phyloP scores from a whole-genome alignment of 78 protist genomes.

The Planoprotostelium fungivorum region DNA sequence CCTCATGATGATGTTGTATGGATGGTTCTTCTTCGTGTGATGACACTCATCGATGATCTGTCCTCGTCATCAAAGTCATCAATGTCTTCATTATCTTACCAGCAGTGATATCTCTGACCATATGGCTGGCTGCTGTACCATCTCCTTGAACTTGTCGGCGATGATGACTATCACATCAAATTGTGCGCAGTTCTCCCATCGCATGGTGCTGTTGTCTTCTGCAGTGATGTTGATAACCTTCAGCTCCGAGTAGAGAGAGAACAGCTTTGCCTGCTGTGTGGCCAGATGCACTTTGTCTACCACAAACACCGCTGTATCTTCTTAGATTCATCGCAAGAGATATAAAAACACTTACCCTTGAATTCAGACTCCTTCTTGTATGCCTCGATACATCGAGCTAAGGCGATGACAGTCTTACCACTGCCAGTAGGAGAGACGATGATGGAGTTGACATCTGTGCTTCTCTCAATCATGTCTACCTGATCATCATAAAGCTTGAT shows the following conservation, averaged over 20 bases:
- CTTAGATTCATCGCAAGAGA: not conserved
- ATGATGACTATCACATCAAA: not conserved
- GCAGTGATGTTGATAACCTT: not conserved
- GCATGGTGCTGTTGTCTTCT: not conserved
- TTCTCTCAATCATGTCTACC: no score
- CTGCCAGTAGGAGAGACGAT: no score
- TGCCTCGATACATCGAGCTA: no score
- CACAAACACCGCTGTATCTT: not conserved
- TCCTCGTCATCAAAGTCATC: not conserved
- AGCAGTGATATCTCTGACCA: not conserved
- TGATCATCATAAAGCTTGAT: no score
- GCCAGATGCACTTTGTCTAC: not conserved
- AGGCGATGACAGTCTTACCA: no score
- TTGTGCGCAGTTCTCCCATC: not conserved
- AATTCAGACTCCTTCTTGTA: no score
- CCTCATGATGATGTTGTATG: not conserved
- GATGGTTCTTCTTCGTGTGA: not conserved
- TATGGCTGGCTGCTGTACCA: not conserved
- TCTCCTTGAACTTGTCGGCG: not conserved
- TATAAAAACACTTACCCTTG: no score
- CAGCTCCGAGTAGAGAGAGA: not conserved
- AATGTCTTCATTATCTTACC: not conserved
- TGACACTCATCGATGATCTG: not conserved
- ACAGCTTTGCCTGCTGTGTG: not conserved
- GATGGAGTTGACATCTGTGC: no score